These are phyloP conservation scores for Barnettozyma californica DNA, from an alignment of 805 yeast species.

Conservation along the genomic window DNA sequence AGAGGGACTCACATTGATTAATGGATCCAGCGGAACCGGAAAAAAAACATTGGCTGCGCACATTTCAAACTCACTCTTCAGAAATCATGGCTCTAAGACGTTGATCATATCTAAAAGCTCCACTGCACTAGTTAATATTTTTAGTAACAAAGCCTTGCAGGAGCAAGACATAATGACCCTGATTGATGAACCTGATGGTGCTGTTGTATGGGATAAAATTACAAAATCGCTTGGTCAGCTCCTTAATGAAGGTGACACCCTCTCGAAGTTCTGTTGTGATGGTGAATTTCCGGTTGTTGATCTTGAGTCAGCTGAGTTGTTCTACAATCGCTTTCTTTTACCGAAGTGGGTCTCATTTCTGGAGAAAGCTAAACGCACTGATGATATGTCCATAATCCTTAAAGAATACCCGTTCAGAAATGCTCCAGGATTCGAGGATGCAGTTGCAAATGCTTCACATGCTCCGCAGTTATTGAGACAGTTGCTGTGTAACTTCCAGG, in stretches of 20 bases:
- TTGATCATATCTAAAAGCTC: constrained; percentile 12
- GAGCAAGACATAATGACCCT: constrained; percentile 5
- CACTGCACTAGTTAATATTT: background rate
- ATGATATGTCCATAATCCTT: background rate
- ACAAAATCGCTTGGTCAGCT: constrained; percentile 13
- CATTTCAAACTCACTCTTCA: constrained; percentile 18
- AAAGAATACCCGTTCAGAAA: constrained; percentile 15
- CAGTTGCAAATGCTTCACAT: background rate
- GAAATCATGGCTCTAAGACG: constrained; percentile 14
- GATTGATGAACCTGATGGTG: constrained; percentile 1
- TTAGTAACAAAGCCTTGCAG: background rate
- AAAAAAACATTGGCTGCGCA: constrained; percentile 29
- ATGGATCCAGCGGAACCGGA: constrained; percentile 55
- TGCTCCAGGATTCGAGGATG: background rate
- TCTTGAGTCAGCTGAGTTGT: constrained; percentile 31
- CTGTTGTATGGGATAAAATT: background rate
- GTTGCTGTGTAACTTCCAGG: background rate
- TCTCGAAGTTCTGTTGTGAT: constrained; percentile 27
- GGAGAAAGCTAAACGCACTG: background rate
- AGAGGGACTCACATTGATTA: constrained; percentile 40
- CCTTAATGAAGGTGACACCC: constrained; percentile 24
- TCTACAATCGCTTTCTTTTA: constrained; percentile 25
- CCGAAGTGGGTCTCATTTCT: constrained; percentile 12
- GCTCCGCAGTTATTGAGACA: background rate
- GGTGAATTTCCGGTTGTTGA: constrained; percentile 35